Evolutionary conservation across 1,284 basidiomycete genomes (phyloP).

Genomic region (Mycena citricolor): DNA sequence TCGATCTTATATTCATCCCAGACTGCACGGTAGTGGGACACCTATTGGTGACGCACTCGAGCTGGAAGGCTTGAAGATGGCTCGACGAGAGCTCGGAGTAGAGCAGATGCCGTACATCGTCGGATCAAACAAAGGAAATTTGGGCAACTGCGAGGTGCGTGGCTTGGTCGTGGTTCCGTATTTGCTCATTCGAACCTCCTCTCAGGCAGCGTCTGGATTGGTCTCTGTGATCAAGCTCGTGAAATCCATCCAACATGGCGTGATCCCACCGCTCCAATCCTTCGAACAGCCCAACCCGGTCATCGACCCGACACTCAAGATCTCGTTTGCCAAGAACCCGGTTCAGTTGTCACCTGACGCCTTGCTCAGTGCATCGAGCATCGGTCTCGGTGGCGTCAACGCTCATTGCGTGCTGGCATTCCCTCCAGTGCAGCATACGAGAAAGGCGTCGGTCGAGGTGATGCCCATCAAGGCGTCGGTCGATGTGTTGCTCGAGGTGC

Average conservation of each 20-base stretch:
- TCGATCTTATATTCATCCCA: background rate
- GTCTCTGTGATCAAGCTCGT: background rate
- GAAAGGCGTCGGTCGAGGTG: too few relatives aligned
- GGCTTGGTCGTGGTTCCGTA: background rate
- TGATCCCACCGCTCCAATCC: slow-evolving; percentile 1
- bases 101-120: background rate
- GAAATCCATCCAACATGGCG: slow-evolving; percentile 1
- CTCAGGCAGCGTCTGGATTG: background rate
- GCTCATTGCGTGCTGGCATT: background rate
- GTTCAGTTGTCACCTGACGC: background rate
- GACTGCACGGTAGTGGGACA: slow-evolving; percentile 2
- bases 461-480: too few relatives aligned
- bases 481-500: too few relatives aligned
- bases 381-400: background rate
- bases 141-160: background rate
- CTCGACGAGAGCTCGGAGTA: background rate
- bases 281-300: background rate
- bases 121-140: slow-evolving; percentile 1
- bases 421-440: too few relatives aligned
- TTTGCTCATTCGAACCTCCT: too few relatives aligned
- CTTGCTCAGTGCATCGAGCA: background rate
- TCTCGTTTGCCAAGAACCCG: background rate
- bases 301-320: background rate
- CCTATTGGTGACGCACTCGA: background rate
- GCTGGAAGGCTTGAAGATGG: background rate